Base-by-base conservation (phyloP, 805 yeast species). In the Soucietia sequanensis region DNA sequence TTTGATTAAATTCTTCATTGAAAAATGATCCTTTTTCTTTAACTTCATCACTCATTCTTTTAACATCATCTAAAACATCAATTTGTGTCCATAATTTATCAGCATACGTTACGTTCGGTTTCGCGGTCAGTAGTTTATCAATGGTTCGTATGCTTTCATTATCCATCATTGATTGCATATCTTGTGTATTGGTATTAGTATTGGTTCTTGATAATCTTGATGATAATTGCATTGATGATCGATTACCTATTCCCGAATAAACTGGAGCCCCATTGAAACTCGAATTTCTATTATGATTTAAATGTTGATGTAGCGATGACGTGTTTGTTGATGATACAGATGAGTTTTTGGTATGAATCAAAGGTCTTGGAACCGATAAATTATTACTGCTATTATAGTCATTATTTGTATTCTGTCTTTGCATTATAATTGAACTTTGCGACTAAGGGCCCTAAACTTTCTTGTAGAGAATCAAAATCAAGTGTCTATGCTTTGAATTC, bases 61-160 rank as follows among this genome's bases (percentile, higher is more conserved):
- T 74, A 6, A 88, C 93, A 43, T 86, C 95, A 44, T 87, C 90
- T 42, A 91, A 68, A 0, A 85, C 82, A 48, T 85, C 95, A 32
- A 89, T 80, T 46, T 87, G 95, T 5, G 91, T 81, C 95, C 95
- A 90, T 30, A 86, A 67, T 49, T 75, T 72, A 58, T 86, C 95
- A 60, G 81, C 89, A 41, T 76, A 65, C 35, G 84, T 80, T 14
- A 77, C 80, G 31, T 70, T 66, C 6, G 88, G 86, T 33, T 66
- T 60, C 0, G 79, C 75, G 4, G 76, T 62, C 7, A 80, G 75
- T 3, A 79, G 56, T 42, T 66, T 66, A 50, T 81, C 86, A 12
- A 58, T 42, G 3, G 65, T 50, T 23, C 62, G 31, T 13, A 50
- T 23, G 42, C 27, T 21, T 8, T 29, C 31, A 12, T 27, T 6